Percentiles rank a stretch among this genome's conserved stretches.
These are phyloP conservation scores for Daldinia vernicosa DNA, from an alignment of 495 filamentous ascomycete genomes.

Conservation along the genomic window DNA sequence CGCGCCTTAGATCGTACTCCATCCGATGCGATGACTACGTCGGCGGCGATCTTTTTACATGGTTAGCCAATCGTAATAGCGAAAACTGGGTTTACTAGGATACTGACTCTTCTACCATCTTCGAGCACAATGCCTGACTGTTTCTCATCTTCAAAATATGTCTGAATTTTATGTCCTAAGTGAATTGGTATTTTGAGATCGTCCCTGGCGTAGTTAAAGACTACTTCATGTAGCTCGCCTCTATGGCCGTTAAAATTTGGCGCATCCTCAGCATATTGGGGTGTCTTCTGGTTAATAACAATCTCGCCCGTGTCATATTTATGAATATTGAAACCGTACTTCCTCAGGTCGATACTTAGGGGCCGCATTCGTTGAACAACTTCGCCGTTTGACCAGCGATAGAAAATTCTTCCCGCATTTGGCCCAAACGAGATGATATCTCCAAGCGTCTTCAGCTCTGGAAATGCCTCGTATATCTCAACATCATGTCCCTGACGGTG, in stretches of 20 bases:
- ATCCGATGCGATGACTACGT: slow-evolving; percentile 68
- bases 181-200: slow-evolving; percentile 65
- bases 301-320: slow-evolving; percentile 70
- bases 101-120: slow-evolving; percentile 54
- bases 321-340: slow-evolving; percentile 67
- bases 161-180: slow-evolving; percentile 59
- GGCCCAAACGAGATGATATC: slow-evolving; percentile 73
- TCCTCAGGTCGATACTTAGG: slow-evolving; percentile 60
- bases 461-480: slow-evolving; percentile 66
- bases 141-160: slow-evolving; percentile 66
- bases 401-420: slow-evolving; percentile 66
- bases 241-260: slow-evolving; percentile 69
- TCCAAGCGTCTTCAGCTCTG: slow-evolving; percentile 65
- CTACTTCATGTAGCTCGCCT: slow-evolving; percentile 66
- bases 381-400: slow-evolving; percentile 59
- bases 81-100: not conserved
- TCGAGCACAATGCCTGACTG: slow-evolving; percentile 64
- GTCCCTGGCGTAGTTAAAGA: slow-evolving; percentile 66
- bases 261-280: slow-evolving; percentile 55
- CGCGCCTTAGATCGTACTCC: slow-evolving; percentile 68
- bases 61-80: slow-evolving; percentile 7
- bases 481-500: slow-evolving; percentile 68
- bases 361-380: slow-evolving; percentile 58
- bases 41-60: slow-evolving; percentile 49
- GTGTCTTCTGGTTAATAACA: slow-evolving; percentile 62